Base-by-base conservation (phyloP, 805 yeast species). In the Candida glaebosa region DNA sequence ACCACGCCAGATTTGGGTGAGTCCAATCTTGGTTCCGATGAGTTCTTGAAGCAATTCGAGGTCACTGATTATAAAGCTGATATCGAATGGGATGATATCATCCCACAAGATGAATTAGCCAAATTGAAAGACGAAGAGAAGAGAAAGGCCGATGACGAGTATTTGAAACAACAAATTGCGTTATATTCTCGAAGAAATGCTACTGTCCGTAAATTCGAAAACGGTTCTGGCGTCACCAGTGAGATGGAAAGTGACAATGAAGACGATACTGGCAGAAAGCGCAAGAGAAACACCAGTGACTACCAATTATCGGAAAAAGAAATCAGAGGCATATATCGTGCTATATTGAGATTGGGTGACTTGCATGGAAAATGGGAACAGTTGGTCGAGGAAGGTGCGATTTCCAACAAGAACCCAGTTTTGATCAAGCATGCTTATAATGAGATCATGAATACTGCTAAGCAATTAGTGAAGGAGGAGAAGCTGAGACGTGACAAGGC, bases 11-110 rank as follows among this genome's bases (percentile, higher is more conserved):
- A 93, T 31, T 64, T 93, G 16, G 98, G 98, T 4, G 98, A 93
- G 56, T 87, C 96, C n/a, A 95, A 93, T 55, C 73, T 93, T 41
- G 99, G 99, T 45, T 96, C 98, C 43, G 99, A 93, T 63, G 99
- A 93, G 66, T 93, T 93, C 58, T 75, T 93, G 66, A 88, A 81
- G 57, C 99, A 93, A 65, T 93, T 93, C 61, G 99, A 93, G 65
- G 99, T 93, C 40, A 93, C 99, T 0, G 99, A 93, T 60, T 95
- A 90, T 63, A 93, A 93, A 68, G 98, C 99, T 1, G 96, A 91
- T 61, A 89, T 91, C 46, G 95, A 89, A 49, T 93, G 99, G 99
- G 98, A 93, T 67, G 99, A 93, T 62, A 93, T 93, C 52, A 93
- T 93, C 54, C 99, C 99, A 0, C 90, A 87, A 49, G 96, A 87